These are phyloP conservation scores for Suillus discolor DNA, from an alignment of 768 basidiomycete genomes.

Conservation along the genomic window DNA sequence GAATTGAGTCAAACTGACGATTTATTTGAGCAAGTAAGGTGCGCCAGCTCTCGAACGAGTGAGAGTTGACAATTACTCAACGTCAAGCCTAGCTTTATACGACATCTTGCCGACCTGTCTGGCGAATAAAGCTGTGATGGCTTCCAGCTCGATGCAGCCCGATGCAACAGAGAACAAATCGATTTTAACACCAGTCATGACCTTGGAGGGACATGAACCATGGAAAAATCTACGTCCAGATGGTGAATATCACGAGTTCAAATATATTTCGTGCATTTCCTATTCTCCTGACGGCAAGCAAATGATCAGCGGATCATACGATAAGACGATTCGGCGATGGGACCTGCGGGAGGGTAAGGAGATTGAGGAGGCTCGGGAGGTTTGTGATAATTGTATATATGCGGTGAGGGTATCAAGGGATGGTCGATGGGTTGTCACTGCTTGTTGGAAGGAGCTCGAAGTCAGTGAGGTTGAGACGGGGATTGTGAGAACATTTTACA, in stretches of 20 bases:
- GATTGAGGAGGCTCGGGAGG: neutral
- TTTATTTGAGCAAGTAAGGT: no score
- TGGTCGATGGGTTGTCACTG: neutral
- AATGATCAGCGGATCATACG: neutral
- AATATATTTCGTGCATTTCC: neutral
- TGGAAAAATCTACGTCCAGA: neutral
- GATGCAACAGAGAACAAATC: neutral
- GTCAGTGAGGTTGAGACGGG: neutral
- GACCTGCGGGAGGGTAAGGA: neutral
- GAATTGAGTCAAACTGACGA: neutral
- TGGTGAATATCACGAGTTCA: neutral
- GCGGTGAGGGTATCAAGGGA: neutral
- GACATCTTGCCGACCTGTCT: neutral
- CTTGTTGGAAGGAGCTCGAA: neutral
- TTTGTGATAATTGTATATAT: rapidly evolving
- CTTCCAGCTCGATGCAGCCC: neutral
- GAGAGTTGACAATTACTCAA: neutral
- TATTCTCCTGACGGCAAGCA: neutral
- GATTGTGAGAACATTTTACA: neutral
- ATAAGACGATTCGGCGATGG: neutral
- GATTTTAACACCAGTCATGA: neutral
- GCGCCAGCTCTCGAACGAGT: no score
- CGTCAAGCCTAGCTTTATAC: neutral
- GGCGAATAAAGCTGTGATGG: neutral
- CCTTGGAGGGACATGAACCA: neutral